Conservation (phyloP, 2,329 filamentous ascomycete genomes). For the Sclerotinia glacialis region DNA sequence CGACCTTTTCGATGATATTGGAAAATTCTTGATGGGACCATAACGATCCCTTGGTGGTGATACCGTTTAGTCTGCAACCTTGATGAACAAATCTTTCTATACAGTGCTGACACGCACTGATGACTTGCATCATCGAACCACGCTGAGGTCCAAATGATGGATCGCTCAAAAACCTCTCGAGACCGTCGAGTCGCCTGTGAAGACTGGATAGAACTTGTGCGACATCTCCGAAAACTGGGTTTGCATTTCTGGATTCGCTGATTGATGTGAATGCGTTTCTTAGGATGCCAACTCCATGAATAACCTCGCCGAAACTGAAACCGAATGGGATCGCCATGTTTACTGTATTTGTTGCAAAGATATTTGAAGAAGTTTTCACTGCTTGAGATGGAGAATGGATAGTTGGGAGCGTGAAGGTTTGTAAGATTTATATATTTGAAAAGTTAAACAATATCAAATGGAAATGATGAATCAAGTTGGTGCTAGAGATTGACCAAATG, state of each 20-base stretch:
- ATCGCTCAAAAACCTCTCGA: constrained; percentile 20
- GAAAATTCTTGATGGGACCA: constrained; percentile 20
- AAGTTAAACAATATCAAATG: constrained; percentile 1
- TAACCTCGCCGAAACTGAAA: constrained; percentile 21
- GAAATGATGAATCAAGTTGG: constrained; percentile 7
- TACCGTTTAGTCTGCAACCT: constrained; percentile 16
- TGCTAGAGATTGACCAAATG: constrained; percentile 15
- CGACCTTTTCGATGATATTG: constrained; percentile 12
- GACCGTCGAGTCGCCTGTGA: constrained; percentile 14
- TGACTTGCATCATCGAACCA: constrained; percentile 21
- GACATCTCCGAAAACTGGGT: constrained; percentile 16
- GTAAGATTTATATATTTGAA: neutral
- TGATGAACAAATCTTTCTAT: constrained; percentile 22
- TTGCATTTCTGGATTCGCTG: constrained; percentile 15
- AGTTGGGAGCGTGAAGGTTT: neutral
- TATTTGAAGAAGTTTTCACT: neutral
- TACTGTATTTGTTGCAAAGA: neutral
- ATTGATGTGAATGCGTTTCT: constrained; percentile 18
- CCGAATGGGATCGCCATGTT: constrained; percentile 22
- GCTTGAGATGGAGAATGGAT: too few species aligned
- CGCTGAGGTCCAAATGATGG: constrained; percentile 12
- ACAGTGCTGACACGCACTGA: constrained; percentile 19
- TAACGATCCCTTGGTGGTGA: constrained; percentile 19
- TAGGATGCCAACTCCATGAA: constrained; percentile 17
- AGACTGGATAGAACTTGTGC: constrained; percentile 17